A percentile compares a stretch with the other conserved stretches of the same genome.
Conservation (phyloP, 192 early-diverging fungal genomes). For the Spinellus fusiger region DNA sequence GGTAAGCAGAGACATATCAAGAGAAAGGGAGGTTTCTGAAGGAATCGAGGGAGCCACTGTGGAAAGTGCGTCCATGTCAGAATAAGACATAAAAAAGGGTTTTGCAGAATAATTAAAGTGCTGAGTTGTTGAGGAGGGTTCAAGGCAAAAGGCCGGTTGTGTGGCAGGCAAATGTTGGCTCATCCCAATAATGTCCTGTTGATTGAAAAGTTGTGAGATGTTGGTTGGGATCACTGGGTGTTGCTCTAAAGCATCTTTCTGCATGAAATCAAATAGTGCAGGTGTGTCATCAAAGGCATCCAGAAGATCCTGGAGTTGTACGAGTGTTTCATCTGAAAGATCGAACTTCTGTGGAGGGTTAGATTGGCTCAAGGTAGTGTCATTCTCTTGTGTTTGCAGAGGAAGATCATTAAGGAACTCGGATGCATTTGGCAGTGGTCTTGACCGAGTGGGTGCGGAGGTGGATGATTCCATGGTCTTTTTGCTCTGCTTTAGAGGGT, state of each 20-base stretch:
- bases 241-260: background rate
- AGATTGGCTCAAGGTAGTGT: background rate
- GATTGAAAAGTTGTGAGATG: background rate
- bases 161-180: background rate
- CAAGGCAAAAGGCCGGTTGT: background rate
- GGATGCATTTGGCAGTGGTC: too few species aligned
- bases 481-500: background rate
- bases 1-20: too few species aligned
- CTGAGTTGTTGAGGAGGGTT: background rate
- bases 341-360: background rate
- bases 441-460: background rate
- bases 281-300: background rate
- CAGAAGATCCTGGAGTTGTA: background rate
- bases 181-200: background rate
- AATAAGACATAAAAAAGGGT: too few species aligned
- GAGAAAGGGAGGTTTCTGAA: too few species aligned
- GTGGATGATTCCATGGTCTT: too few species aligned
- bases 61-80: too few species aligned
- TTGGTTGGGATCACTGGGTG: background rate
- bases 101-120: background rate
- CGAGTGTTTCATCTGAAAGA: background rate
- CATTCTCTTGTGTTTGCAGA: background rate
- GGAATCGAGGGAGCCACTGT: too few species aligned
- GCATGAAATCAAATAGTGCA: background rate
- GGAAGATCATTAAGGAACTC: too few species aligned